These are phyloP conservation scores for Yarrowia bubula DNA, from an alignment of 805 yeast genomes.

Conservation along the genomic window DNA sequence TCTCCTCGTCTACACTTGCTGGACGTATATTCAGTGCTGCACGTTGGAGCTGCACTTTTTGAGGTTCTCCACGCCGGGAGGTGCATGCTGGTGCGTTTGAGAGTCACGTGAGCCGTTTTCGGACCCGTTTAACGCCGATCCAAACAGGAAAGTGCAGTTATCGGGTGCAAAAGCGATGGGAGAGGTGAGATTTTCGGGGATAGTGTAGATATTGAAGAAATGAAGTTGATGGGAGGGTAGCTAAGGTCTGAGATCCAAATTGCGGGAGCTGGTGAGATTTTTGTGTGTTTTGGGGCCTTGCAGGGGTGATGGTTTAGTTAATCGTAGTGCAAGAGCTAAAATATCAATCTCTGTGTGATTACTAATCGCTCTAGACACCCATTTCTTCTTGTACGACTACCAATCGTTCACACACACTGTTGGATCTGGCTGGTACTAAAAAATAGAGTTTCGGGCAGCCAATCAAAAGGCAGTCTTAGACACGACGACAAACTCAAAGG, in stretches of 20 bases:
- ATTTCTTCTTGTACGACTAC: too few relatives aligned
- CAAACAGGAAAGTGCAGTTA: background rate
- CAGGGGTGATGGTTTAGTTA: too few relatives aligned
- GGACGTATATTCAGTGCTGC: background rate
- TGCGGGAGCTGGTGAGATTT: too few relatives aligned
- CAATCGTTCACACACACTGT: too few relatives aligned
- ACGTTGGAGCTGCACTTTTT: background rate
- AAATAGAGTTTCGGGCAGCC: background rate
- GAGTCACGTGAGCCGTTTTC: slow-evolving; percentile 14
- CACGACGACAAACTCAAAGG: slow-evolving; percentile 2
- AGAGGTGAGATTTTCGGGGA: background rate
- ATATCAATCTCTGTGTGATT: too few relatives aligned
- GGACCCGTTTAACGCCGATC: background rate
- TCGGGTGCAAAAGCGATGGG: background rate
- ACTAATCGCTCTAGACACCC: too few relatives aligned
- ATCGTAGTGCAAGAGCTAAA: too few relatives aligned
- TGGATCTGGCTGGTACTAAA: background rate
- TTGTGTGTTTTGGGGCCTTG: too few relatives aligned
- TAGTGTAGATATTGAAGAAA: background rate
- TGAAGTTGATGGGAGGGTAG: background rate
- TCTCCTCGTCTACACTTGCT: background rate
- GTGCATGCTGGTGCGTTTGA: background rate
- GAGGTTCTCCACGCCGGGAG: background rate
- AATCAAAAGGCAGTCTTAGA: background rate
- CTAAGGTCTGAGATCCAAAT: background rate